Base-by-base conservation (phyloP, 345 rosid species). In the Rubroshorea leprosula region DNA sequence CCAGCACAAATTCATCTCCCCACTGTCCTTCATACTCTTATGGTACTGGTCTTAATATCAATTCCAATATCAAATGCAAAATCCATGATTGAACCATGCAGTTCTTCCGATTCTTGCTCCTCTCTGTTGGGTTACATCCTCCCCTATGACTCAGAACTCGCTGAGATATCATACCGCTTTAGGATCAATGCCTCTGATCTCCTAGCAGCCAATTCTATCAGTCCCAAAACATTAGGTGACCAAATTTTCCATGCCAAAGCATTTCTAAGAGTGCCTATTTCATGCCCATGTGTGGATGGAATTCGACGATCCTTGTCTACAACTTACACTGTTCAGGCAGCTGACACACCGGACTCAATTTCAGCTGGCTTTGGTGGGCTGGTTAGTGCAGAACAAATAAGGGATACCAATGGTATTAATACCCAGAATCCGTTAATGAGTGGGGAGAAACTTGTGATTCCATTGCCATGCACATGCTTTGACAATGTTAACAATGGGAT, bases 261-360 rank as follows among this genome's bases (percentile, higher is more conserved):
- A 2, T 7, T 43, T 0, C 2, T 61, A 26, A 68, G 58, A 47
- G 57, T 73, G 4, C 68, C 74, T 22, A 41, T 73, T 54, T 52
- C 62, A 0, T 73, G 77, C 29, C 35, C 77, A 3, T 65, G 77
- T n/a, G 68, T 68, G 4, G 71, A 73, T 11, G 74, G 77, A 0
- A 65, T 73, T 47, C 21, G 65, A 20, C 50, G 52, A 15, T 65
- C 64, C 16, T 0, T 23, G 1, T 65, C 65, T 0, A 61, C 71
- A 1, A 16, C 38, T 2, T 53, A 68, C 48, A 24, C 53, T 5
- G 62, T 61, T 39, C 13, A 8, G 10, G 18, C 55, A 1, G 65
- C 68, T 0, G 68, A 65, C 65, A 65, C 62, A 5, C 11, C 45
- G 3, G 68, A 51, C 12, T 68, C 68, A 0, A 73, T 68, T 35